Base-by-base conservation (phyloP, 768 basidiomycete genomes). In the Trametes gibbosa region DNA sequence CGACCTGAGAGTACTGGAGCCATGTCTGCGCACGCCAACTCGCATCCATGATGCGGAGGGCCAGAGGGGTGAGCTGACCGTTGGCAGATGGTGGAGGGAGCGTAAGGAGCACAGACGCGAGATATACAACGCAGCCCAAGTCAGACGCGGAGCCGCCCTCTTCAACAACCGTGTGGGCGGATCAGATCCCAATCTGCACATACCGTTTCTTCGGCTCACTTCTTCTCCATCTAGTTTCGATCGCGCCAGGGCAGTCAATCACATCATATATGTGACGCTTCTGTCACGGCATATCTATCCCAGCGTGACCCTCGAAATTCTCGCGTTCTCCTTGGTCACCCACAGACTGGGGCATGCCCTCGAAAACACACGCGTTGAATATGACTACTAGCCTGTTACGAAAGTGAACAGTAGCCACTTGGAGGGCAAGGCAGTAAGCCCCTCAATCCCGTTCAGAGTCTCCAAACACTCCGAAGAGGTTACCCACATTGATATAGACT, bases 1-100 rank as follows among this genome's bases (percentile, higher is more conserved):
- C 60, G 39, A 53, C 12, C 46, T 62, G 60, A 13, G 55, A 47
- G 21, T 27, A 40, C 14, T 60, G 53, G 1, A 54, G 14, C 59
- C 59, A 60, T 32, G 53, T 60, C 42, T 52, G 52, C 23, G 29
- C 47, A n/a, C 50, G 59, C 59, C 59, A 60, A 32, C 14, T 43
- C 48, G 59, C 59, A 23, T 52, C 59, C 59, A 60, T 60, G 40
- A 19, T 24, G 40, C 13, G 51, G 41, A 14, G 25, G 12, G 43
- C 25, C 42, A 16, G 14, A 40, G 19, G 40, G 34, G 46, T 29
- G 41, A 45, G n/a, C 23, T 49, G 35, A 6, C 14, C n/a, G 25
- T 19, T 5, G 40, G 32, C n/a, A 53, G 35, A 17, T 29, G 37
- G 43, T 53, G 45, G 50, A 25, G 17, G 58, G 37, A 49, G 47